A percentile compares a stretch with the other conserved stretches of the same genome.
Conservation (phyloP, 805 yeast species). For the Tetrapisispora phaffii region DNA sequence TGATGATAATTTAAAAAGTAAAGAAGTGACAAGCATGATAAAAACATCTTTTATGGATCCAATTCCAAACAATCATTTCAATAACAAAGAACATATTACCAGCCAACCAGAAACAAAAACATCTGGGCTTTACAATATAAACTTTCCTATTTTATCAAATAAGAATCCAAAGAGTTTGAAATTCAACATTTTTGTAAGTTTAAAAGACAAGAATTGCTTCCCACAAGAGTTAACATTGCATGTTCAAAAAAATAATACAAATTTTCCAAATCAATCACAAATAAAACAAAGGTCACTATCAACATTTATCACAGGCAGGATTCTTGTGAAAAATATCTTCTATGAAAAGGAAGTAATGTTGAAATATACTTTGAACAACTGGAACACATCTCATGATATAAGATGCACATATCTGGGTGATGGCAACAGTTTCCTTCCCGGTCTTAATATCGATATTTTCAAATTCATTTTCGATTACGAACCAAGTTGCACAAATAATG, state of each 20-base stretch:
- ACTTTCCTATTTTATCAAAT: slow-evolving; percentile 20
- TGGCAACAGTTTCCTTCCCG: slow-evolving; percentile 17
- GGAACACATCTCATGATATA: slow-evolving; percentile 49
- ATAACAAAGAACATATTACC: slow-evolving; percentile 5
- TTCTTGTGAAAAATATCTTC: slow-evolving; percentile 68
- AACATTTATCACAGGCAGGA: slow-evolving; percentile 48
- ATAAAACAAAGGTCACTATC: slow-evolving; percentile 3
- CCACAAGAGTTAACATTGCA: slow-evolving; percentile 15
- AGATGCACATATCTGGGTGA: slow-evolving; percentile 19
- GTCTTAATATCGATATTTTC: slow-evolving; percentile 21
- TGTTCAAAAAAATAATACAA: slow-evolving; percentile 2
- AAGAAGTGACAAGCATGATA: slow-evolving; percentile 6
- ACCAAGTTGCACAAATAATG: slow-evolving; percentile 1
- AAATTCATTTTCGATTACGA: slow-evolving; percentile 20
- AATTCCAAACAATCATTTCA: background rate
- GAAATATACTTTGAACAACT: slow-evolving; percentile 66
- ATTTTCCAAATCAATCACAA: background rate
- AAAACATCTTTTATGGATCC: background rate
- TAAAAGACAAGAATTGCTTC: slow-evolving; percentile 12
- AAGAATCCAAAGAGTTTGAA: slow-evolving; percentile 19
- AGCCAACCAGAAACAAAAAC: slow-evolving; percentile 6
- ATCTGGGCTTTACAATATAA: slow-evolving; percentile 20
- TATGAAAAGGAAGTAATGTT: slow-evolving; percentile 59
- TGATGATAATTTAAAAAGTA: background rate
- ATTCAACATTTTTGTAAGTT: slow-evolving; percentile 20